Percentiles rank a stretch among this genome's conserved stretches.
Conservation (phyloP, 352 stramenopile genomes). For the Phytophthora litchii region DNA sequence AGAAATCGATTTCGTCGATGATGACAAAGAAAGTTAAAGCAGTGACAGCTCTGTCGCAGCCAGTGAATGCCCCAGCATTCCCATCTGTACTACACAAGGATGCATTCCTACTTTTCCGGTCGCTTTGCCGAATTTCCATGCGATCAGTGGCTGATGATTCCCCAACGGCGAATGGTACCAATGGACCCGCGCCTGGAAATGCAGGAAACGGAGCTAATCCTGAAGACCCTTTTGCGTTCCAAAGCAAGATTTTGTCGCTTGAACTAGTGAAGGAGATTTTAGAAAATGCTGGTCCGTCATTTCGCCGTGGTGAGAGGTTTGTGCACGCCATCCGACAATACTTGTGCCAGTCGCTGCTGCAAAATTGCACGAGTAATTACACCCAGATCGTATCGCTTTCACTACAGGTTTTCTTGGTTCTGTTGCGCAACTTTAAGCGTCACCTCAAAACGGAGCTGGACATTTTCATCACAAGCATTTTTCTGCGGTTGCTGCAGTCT, state of each 20-base stretch:
- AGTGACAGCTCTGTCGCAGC: conserved; percentile 28
- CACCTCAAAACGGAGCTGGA: conserved; percentile 98
- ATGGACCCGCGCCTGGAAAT: conserved; percentile 26
- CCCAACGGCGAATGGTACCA: conserved; percentile 19
- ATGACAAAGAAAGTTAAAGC: conserved; percentile 15
- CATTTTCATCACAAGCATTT: conserved; percentile 99
- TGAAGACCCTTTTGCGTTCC: conserved; percentile 93
- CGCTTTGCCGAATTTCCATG: conserved; percentile 94
- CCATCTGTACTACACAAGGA: conserved; percentile 98
- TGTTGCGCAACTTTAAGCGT: conserved; percentile 94
- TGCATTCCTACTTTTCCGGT: conserved; percentile 97
- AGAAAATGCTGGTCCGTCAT: conserved; percentile 95
- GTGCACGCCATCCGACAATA: conserved; percentile 96
- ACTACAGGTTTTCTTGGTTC: conserved; percentile 97
- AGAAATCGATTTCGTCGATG: neutral
- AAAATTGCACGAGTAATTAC: conserved; percentile 98
- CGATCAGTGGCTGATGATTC: conserved; percentile 94
- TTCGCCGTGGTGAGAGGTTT: conserved; percentile 95
- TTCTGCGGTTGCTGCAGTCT: conserved; percentile 96
- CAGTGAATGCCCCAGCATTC: conserved; percentile 80
- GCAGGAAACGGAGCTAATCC: conserved; percentile 41
- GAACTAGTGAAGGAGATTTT: conserved; percentile 98
- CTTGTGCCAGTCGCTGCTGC: conserved; percentile 96
- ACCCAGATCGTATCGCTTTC: conserved; percentile 96
- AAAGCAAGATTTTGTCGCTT: conserved; percentile 97